Base-by-base conservation (phyloP, 1,139 yeast genomes). In the Blastobotrys aristatus region DNA sequence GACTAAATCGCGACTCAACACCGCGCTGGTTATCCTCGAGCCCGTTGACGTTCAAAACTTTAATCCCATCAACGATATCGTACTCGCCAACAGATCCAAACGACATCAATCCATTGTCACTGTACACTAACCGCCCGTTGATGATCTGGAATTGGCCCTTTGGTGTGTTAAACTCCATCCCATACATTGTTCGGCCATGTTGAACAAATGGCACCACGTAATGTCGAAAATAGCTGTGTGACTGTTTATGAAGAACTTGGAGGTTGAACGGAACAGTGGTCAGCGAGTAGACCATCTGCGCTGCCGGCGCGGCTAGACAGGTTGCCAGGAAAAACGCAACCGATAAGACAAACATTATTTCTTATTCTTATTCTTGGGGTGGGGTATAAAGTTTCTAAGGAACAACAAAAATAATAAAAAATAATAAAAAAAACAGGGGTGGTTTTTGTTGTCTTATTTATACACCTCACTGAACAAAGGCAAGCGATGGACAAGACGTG, bases 141-240 rank as follows among this genome's bases (percentile, higher is more conserved):
- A 30, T 16, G 27, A 40, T 27, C 18, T 31, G 43, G 27, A 30
- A 40, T 27, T 29, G 34, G 18, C 43, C 43, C 2, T 35, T 4
- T 40, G 43, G 43, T 2, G 18, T 13, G 11, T 13, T 18, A 7
- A 20, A 30, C 27, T 27, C 43, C 43, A 40, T 40, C 2, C 36
- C 43, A 13, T 40, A 40, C 43, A 40, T 40, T n/a, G 43, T 40
- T 29, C 36, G 26, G 18, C 43, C 43, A 40, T 40, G 43, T 14
- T 40, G 43, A 4, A 40, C 3, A 10, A 40, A 30, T 13, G 43
- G 43, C 17, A 40, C 43, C 8, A 40, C 31, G 17, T n/a, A 38
- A 20, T 37, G 31, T 32, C 24, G n/a, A n/a, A n/a, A n/a, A 21
- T n/a, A n/a, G 24, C 20, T 18, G 27, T 36, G 29, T 16, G 40